A percentile compares a stretch with the other conserved stretches of the same genome.
Conservation (phyloP, 2,329 filamentous ascomycete species). For the Cladosporium sp. region DNA sequence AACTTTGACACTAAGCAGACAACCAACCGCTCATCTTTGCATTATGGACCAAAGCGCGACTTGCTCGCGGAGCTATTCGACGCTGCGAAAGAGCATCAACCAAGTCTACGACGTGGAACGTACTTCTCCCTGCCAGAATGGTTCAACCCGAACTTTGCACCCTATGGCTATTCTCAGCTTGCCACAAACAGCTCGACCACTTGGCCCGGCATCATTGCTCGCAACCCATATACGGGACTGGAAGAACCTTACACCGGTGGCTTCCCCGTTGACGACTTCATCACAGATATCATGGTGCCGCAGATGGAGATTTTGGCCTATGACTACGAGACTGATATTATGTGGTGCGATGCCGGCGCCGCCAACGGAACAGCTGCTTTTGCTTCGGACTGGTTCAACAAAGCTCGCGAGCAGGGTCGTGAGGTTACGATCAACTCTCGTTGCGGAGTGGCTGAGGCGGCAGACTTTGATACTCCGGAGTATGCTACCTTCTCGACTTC, state of each 20-base stretch:
- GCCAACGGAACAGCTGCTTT: conserved; percentile 42
- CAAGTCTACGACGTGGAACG: conserved; percentile 40
- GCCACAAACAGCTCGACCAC: conserved; percentile 23
- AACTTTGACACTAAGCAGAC: conserved; percentile 40
- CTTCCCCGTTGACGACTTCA: conserved; percentile 39
- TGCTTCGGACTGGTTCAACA: conserved; percentile 42
- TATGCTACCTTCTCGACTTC: conserved; percentile 49
- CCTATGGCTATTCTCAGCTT: conserved; percentile 32
- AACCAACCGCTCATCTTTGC: conserved; percentile 39
- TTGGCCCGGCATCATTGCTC: conserved; percentile 39
- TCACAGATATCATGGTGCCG: conserved; percentile 40
- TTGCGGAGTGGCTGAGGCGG: conserved; percentile 49
- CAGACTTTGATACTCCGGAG: conserved; percentile 59
- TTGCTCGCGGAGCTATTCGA: conserved; percentile 43
- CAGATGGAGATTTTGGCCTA: conserved; percentile 44
- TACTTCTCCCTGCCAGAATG: conserved; percentile 50
- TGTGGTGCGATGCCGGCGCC: conserved; percentile 47
- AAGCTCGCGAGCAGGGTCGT: conserved; percentile 34
- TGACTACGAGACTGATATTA: conserved; percentile 41
- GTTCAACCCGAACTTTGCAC: conserved; percentile 46
- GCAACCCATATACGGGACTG: conserved; percentile 42
- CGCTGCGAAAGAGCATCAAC: conserved; percentile 40
- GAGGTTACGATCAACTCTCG: conserved; percentile 55
- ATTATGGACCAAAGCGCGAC: conserved; percentile 41
- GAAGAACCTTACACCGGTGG: conserved; percentile 43